A percentile compares a stretch with the other conserved stretches of the same genome.
Evolutionary conservation across 345 rosid genomes (phyloP).

Genomic region (Hibiscus tridactylites): DNA sequence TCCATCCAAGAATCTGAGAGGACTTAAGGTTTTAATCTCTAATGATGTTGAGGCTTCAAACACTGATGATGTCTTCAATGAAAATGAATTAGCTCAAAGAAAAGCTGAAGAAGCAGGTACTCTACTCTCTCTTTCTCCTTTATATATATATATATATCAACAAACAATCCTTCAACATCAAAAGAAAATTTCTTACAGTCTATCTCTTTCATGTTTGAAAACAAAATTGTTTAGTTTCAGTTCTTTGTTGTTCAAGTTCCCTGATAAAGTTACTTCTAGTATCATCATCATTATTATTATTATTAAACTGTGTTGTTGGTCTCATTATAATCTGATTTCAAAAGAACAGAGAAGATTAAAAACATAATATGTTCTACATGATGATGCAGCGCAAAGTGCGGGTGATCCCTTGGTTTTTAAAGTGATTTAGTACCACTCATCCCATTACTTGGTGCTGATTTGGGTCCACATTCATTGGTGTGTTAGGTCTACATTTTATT

Average conservation of each 20-base stretch:
- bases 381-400: background rate
- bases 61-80: conserved; percentile 49
- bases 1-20: conserved; percentile 51
- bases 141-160: background rate
- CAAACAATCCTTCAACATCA: background rate
- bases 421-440: background rate
- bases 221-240: background rate
- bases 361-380: background rate
- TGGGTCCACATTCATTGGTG: background rate
- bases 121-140: background rate
- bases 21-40: conserved; percentile 36
- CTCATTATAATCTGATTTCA: background rate
- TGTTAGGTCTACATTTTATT: background rate
- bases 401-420: background rate
- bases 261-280: background rate
- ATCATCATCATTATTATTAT: background rate
- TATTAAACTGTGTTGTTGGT: background rate
- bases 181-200: background rate
- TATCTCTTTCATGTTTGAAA: background rate
- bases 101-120: conserved; percentile 98
- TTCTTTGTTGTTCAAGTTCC: background rate
- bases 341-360: background rate
- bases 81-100: conserved; percentile 71
- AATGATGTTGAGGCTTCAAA: conserved; percentile 30
- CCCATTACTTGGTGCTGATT: background rate